Percentiles rank a stretch among this genome's conserved stretches.
These are phyloP conservation scores for Pyrus communis DNA, from an alignment of 306 rosid species.

Conservation along the genomic window DNA sequence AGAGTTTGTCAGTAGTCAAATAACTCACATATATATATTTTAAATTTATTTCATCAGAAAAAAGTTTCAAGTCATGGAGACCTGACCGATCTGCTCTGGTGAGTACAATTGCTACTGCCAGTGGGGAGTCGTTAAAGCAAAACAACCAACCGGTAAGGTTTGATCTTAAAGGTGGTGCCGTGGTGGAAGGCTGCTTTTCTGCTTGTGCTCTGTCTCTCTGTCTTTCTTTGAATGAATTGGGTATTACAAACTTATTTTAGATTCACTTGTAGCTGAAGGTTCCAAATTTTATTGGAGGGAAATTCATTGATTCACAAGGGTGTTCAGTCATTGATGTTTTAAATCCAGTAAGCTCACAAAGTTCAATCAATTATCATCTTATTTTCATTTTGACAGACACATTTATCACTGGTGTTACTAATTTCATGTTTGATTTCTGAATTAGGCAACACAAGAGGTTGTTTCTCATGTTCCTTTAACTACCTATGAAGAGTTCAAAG, in stretches of 20 bases:
- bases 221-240: conserved; percentile 4
- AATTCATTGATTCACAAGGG: conserved; percentile 43
- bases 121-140: conserved; percentile 24
- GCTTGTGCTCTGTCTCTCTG: not conserved
- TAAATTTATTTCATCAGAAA: conserved; percentile 34
- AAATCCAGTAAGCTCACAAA: conserved; percentile 53
- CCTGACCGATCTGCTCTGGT: conserved; percentile 32
- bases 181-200: conserved; percentile 7
- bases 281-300: conserved; percentile 68
- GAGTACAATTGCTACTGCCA: conserved; percentile 23
- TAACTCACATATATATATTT: not conserved
- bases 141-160: conserved; percentile 47
- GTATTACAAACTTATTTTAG: conserved; percentile 17
- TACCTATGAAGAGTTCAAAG: conserved; percentile 66
- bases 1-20: not conserved
- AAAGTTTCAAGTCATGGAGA: conserved; percentile 54
- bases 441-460: conserved; percentile 75
- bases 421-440: conserved; percentile 17
- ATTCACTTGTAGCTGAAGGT: conserved; percentile 50
- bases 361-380: not conserved
- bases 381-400: conserved; percentile 1
- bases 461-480: conserved; percentile 64
- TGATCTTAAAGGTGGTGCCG: conserved; percentile 5
- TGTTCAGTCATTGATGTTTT: conserved; percentile 40
- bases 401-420: conserved; percentile 8